Base-by-base conservation (phyloP, 495 filamentous ascomycete genomes). In the Chaetomium cochliodes region DNA sequence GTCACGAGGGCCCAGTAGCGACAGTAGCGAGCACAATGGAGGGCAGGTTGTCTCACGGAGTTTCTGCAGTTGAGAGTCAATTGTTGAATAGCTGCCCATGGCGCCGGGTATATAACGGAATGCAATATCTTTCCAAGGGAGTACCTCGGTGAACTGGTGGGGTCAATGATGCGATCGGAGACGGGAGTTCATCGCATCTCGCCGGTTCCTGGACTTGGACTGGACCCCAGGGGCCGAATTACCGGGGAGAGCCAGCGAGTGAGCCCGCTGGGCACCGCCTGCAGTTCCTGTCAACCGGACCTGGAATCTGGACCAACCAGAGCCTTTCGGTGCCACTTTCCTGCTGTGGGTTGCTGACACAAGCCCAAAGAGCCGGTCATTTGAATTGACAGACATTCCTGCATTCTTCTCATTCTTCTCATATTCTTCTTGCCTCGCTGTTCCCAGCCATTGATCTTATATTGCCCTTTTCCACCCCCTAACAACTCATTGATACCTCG, bases 311-410 rank as follows among this genome's bases (percentile, higher is more conserved):
- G 53, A 53, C 46, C 62, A 64, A 60, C 55, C 63, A 60, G 58
- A 58, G 51, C 23, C 55, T 11, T 20, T 39, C 28, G 13, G 56
- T 60, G 60, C 55, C 65, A 60, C 61, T 56, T 60, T 61, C 65
- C 50, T 15, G 39, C 64, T 33, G 28, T n/a, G 55, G 50, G 28
- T 55, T 25, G 61, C 50, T 64, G 60, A 44, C 60, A 25, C 60
- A 25, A 51, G 50, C 1, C 12, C 25, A 4, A 37, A 23, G 25
- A 55, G 18, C 50, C 51, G 60, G 41, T 12, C n/a, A 44, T 23
- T 55, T 44, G 44, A 26, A 39, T 58, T 25, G 55, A 58, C 18
- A 47, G 20, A 16, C 7, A 53, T 64, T 54, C 63, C 13, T 59
- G 57, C 57, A 59, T 59, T 18, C 47, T 44, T 44, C 18, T 44